Percentiles rank a stretch among this genome's conserved stretches.
These are phyloP conservation scores for Microdochium bolleyi DNA, from an alignment of 2,329 filamentous ascomycete species.

Conservation along the genomic window DNA sequence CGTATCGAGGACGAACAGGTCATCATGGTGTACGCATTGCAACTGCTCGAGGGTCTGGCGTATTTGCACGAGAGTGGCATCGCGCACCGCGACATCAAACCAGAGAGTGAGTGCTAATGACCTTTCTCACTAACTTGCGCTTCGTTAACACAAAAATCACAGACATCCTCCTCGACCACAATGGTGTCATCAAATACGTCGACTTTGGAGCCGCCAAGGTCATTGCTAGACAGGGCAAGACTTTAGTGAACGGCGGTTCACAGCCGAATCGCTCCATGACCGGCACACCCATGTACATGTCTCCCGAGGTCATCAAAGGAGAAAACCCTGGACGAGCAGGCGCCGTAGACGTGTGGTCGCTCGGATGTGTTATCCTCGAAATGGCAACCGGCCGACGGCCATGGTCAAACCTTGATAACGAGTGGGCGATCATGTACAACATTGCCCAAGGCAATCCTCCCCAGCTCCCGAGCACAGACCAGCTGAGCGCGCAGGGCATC, in stretches of 20 bases:
- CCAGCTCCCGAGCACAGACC: conserved; percentile 71
- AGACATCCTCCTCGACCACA: conserved; percentile 95
- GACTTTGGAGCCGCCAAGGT: conserved; percentile 97
- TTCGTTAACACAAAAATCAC: conserved; percentile 14
- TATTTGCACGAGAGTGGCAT: conserved; percentile 91
- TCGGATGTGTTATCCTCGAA: conserved; percentile 93
- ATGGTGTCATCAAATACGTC: conserved; percentile 97
- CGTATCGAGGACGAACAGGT: conserved; percentile 97
- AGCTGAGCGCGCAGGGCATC: conserved; percentile 75
- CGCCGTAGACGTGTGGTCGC: conserved; percentile 89
- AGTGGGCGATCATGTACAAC: conserved; percentile 99
- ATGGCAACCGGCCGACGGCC: conserved; percentile 94
- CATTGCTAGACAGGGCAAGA: conserved; percentile 88
- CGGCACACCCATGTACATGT: conserved; percentile 99
- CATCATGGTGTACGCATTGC: conserved; percentile 91
- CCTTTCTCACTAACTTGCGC: conserved; percentile 4
- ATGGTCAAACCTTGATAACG: conserved; percentile 94
- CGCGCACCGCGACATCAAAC: conserved; percentile 95
- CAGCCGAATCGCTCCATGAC: conserved; percentile 86
- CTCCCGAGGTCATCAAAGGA: conserved; percentile 94
- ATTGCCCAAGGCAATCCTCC: conserved; percentile 95
- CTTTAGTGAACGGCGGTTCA: conserved; percentile 59
- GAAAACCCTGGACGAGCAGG: conserved; percentile 73
- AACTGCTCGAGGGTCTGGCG: conserved; percentile 86
- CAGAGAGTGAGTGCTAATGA: conserved; percentile 64